Evolutionary conservation across 768 basidiomycete genomes (phyloP), one percentile per base, ranked within the genome.

Genomic region (Lentinula edodes): DNA sequence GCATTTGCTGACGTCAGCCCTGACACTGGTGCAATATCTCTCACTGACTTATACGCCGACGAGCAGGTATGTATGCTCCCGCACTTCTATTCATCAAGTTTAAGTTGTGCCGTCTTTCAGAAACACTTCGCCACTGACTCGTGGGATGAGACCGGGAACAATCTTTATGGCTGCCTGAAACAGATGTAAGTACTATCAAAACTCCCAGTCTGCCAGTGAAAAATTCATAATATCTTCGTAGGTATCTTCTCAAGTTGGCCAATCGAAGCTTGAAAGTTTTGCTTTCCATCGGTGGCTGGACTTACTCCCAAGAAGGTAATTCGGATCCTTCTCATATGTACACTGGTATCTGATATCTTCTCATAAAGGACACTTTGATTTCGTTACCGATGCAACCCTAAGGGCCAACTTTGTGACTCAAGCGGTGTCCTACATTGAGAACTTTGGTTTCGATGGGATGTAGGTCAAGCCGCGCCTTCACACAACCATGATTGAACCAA

Each of bases 381-480:
- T 89, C 69, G 80, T 90, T 52, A 83, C 83, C 1, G 73, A 78
- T 48, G 64, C 81, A 0, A 67, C 72, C 28, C 74, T 76, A 64
- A 83, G 86, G 9, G 75, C 79, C 10, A 84, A 74, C 12, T 90
- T 90, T 66, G 85, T 89, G 34, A 66, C 69, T 55, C 81, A 73
- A 61, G 87, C 89, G 1, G 83, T 92, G 32, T 77, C 80, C 51
- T 67, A 91, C 9, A 74, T 89, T 52, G 81, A 87, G 66, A 86
- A 93, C 70, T 89, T 91, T 61, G 91, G 91, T 0, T 83, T 94
- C 55, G 91, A 93, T 66, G 91, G 91, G 57, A 82, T 90, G 86
- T 85, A 65, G 58, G 83, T 70, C 7, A 18, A 15, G 16, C 38
- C 16, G 18, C 16, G 8, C 6, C 28, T 50, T 23, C 20, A 23